These are phyloP conservation scores for Trichopus zeylanicus DNA, from an alignment of 116 monocot genomes.

Conservation along the genomic window DNA sequence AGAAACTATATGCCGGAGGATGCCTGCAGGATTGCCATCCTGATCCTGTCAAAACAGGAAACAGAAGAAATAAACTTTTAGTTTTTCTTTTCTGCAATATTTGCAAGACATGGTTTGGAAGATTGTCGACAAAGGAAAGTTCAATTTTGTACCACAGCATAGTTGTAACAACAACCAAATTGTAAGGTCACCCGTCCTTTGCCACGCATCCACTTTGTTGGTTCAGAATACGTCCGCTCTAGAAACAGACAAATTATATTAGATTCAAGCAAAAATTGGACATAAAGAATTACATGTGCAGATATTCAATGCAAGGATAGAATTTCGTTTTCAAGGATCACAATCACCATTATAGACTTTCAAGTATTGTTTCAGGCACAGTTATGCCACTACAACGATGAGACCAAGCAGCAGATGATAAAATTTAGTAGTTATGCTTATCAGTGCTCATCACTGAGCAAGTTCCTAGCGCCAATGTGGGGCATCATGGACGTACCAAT, in stretches of 20 bases:
- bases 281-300: too few relatives aligned
- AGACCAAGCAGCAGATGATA: too few relatives aligned
- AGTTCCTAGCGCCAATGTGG: too few relatives aligned
- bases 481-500: too few relatives aligned
- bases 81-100: too few relatives aligned
- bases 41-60: conserved; percentile 46
- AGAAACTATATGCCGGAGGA: conserved; percentile 28
- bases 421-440: too few relatives aligned
- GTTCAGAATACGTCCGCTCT: conserved; percentile 75
- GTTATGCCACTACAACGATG: too few relatives aligned
- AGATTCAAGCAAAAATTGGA: conserved; percentile 1
- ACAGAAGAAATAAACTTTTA: neutral
- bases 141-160: conserved; percentile 36
- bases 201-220: conserved; percentile 62
- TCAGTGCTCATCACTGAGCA: too few relatives aligned
- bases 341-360: too few relatives aligned
- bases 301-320: neutral
- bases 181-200: conserved; percentile 81
- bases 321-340: neutral
- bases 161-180: conserved; percentile 90
- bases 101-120: neutral
- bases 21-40: conserved; percentile 75
- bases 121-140: neutral
- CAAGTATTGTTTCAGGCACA: too few relatives aligned
- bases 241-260: conserved; percentile 6